Evolutionary conservation across 768 basidiomycete species (phyloP).

Genomic region (Sporobolomyces pararoseus): DNA sequence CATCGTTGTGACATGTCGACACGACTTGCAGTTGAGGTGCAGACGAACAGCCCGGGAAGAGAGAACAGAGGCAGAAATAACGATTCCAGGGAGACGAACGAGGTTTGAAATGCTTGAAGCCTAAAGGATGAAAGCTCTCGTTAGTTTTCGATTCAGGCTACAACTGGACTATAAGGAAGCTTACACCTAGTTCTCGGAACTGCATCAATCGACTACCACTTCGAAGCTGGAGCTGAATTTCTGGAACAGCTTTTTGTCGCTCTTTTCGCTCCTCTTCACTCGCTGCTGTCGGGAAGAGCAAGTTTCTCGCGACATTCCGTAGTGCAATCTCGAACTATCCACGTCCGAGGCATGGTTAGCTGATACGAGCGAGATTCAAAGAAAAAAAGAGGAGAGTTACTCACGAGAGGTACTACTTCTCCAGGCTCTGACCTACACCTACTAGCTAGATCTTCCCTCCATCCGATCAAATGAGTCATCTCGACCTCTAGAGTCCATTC

Average conservation of each 20-base stretch:
- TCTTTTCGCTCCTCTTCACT: constrained; percentile 41
- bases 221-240: constrained; percentile 78
- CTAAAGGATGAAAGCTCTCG: constrained; percentile 42
- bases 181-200: constrained; percentile 82
- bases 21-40: constrained; percentile 86
- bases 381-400: constrained; percentile 44
- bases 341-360: too few species aligned
- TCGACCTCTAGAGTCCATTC: constrained; percentile 84
- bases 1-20: constrained; percentile 72
- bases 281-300: constrained; percentile 66
- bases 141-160: neutral
- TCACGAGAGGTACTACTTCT: constrained; percentile 79
- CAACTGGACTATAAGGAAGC: constrained; percentile 34
- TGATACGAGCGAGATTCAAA: neutral
- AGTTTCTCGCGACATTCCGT: constrained; percentile 72
- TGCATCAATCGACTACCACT: constrained; percentile 90
- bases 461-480: constrained; percentile 63
- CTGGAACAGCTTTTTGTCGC: constrained; percentile 54
- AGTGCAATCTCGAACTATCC: constrained; percentile 91
- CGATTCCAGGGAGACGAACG: constrained; percentile 93
- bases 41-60: constrained; percentile 89
- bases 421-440: constrained; percentile 82
- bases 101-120: constrained; percentile 90
- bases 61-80: constrained; percentile 91
- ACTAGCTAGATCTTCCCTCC: constrained; percentile 90